Conservation (phyloP, 2,329 filamentous ascomycete genomes). For the Tolypocladium tundrense region DNA sequence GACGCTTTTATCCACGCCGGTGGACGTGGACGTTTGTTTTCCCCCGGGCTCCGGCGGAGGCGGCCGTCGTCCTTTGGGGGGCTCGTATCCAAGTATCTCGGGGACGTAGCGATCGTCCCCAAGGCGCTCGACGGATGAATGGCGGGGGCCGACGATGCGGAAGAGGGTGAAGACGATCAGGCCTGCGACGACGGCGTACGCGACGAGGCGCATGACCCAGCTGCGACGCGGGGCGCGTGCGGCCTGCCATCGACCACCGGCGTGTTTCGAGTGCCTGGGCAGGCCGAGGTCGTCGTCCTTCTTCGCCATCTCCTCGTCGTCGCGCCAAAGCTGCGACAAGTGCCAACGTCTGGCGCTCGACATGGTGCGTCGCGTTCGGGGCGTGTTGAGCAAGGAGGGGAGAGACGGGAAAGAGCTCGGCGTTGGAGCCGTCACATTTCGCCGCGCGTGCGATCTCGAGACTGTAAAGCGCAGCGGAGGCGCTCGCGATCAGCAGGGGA, state of each 20-base stretch:
- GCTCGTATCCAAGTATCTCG: background rate
- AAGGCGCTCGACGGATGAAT: background rate
- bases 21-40: constrained; percentile 8
- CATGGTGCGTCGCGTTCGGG: background rate
- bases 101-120: background rate
- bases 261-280: constrained; percentile 10
- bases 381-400: background rate
- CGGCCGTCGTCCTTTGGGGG: background rate
- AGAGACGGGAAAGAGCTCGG: background rate
- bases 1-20: background rate
- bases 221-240: constrained; percentile 38
- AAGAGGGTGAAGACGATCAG: constrained; percentile 41
- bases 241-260: constrained; percentile 26
- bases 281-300: constrained; percentile 46
- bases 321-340: constrained; percentile 27
- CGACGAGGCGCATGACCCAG: constrained; percentile 39
- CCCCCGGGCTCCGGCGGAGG: background rate
- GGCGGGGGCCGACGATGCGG: constrained; percentile 15
- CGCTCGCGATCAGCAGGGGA: background rate
- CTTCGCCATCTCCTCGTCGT: constrained; percentile 47
- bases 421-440: background rate
- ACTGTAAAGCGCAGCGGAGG: background rate
- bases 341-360: constrained; percentile 1
- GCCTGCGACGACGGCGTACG: constrained; percentile 35
- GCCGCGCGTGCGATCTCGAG: background rate